Evolutionary conservation across 2,329 filamentous ascomycete genomes (phyloP).

Genomic region (Botrytis fragariae): DNA sequence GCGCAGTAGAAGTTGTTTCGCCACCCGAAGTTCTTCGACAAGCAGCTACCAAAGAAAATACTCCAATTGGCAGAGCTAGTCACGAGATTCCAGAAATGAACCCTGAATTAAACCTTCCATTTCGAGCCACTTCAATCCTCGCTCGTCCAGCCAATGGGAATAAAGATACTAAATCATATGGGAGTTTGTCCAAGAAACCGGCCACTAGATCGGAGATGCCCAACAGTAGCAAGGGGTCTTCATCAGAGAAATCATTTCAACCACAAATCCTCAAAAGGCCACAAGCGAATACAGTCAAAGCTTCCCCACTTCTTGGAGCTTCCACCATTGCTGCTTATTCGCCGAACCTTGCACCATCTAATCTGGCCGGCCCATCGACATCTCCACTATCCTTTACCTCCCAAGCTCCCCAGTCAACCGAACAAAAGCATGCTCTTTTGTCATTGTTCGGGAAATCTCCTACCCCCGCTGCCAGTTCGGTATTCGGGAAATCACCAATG

Average conservation of each 20-base stretch:
- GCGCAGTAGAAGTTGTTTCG: slow-evolving; percentile 35
- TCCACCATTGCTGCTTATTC: slow-evolving; percentile 33
- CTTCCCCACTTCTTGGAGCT: slow-evolving; percentile 11
- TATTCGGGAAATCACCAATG: slow-evolving; percentile 31
- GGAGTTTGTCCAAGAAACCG: slow-evolving; percentile 11
- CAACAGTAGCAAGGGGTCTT: slow-evolving; percentile 24
- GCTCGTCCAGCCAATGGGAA: slow-evolving; percentile 30
- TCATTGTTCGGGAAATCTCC: slow-evolving; percentile 34
- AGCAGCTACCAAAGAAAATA: slow-evolving; percentile 18
- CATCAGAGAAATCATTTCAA: slow-evolving; percentile 47
- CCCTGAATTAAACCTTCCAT: slow-evolving; percentile 34
- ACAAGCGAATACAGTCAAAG: slow-evolving; percentile 38
- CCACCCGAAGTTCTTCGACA: slow-evolving; percentile 4
- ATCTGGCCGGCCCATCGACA: neutral
- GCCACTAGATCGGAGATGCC: neutral
- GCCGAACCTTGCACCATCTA: slow-evolving; percentile 25
- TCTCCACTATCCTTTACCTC: slow-evolving; percentile 16
- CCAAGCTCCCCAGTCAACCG: slow-evolving; percentile 42
- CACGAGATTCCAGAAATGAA: slow-evolving; percentile 27
- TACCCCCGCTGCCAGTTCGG: slow-evolving; percentile 13
- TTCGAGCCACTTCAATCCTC: slow-evolving; percentile 33
- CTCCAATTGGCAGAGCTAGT: slow-evolving; percentile 1
- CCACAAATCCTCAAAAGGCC: slow-evolving; percentile 54
- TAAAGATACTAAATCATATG: slow-evolving; percentile 19
- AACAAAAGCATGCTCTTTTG: slow-evolving; percentile 47